Evolutionary conservation across 2,329 filamentous ascomycete genomes (phyloP), one percentile per base, ranked within the genome.

Genomic region (Hypocrella siamensis): DNA sequence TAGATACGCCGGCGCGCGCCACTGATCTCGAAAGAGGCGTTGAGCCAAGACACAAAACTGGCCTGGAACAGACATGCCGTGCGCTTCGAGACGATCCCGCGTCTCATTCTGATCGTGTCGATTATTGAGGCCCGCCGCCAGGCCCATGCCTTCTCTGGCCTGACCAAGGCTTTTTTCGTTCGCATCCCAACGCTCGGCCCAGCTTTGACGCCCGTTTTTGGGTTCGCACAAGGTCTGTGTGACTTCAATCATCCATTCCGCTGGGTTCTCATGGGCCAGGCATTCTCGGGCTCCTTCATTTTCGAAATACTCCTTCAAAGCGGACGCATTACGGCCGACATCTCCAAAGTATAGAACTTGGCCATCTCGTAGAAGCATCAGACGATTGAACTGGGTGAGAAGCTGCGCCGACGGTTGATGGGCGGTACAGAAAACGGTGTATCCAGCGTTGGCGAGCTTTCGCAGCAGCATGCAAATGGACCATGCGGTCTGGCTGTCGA

Each of bases 401-500:
- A 81, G 56, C 8, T 73, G 65, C 0, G 73, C 70, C 2, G 72
- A 77, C 0, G 77, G 77, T 47, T 81, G 76, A 41, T 81, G 76
- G 26, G 81, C 80, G 0, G 76, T 81, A 37, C 73, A 72, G 1
- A 81, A 54, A 2, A 81, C 67, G 4, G 76, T 74, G 42, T 81
- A 76, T 0, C 76, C 76, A 2, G 64, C 65, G 30, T 71, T 66
- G 6, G 75, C 74, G 0, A 81, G 60, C 46, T 78, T 79, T 9
- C 72, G 60, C 14, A 81, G 47, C 51, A 80, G 79, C 0, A 72
- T 67, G 5, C 79, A 63, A 0, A 68, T 76, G 38, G 72, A 71
- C 46, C 63, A 76, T 0, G 79, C 77, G 5, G 76, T 75, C 33
- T 77, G 67, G 3, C 74, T 75, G 40, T 84, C 79, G 0, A 84